These are phyloP conservation scores for Monilinia fructicola DNA, from an alignment of 2,329 filamentous ascomycete species.

Conservation along the genomic window DNA sequence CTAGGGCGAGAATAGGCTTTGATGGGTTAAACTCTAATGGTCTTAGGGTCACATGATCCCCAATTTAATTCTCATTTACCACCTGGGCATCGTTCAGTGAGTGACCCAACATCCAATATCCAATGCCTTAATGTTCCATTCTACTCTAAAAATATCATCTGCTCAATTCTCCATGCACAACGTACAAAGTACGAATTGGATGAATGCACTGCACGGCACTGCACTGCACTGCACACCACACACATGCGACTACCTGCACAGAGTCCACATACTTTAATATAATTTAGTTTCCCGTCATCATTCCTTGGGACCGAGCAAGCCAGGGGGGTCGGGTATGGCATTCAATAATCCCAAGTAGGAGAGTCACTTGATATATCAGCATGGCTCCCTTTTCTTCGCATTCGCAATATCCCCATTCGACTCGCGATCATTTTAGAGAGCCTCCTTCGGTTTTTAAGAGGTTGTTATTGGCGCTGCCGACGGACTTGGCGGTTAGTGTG, in stretches of 20 bases:
- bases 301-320: neutral
- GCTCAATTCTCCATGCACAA: conserved; percentile 1
- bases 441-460: conserved; percentile 36
- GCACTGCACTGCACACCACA: neutral
- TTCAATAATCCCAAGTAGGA: conserved; percentile 1
- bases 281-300: conserved; percentile 4
- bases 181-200: neutral
- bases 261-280: neutral
- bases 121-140: neutral
- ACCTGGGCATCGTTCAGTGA: no score
- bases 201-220: neutral
- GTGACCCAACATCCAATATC: no score
- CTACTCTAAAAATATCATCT: neutral
- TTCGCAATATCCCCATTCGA: conserved; percentile 30
- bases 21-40: neutral
- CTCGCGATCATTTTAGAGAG: conserved; percentile 35
- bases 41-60: neutral
- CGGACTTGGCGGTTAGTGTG: conserved; percentile 31
- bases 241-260: neutral
- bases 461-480: conserved; percentile 31
- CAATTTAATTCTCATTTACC: conserved; percentile 1
- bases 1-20: neutral
- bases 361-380: conserved; percentile 8
- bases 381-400: conserved; percentile 32
- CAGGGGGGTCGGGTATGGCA: conserved; percentile 9